A percentile compares a stretch with the other conserved stretches of the same genome.
Conservation (phyloP, 2,329 filamentous ascomycete species). For the Colletotrichum sp. region DNA sequence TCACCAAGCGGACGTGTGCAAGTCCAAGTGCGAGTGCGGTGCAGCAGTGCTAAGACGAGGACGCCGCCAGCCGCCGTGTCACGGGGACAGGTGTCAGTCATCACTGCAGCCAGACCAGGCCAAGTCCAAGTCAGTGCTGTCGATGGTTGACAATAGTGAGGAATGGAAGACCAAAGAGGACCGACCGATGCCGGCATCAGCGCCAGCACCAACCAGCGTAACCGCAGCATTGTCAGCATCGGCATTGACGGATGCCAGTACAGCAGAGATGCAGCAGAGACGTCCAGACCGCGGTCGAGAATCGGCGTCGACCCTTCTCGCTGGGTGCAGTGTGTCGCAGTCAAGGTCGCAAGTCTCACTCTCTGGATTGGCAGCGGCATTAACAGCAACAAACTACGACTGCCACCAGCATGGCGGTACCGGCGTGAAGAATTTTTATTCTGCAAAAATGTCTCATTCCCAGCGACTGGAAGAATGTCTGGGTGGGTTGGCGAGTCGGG, state of each 20-base stretch:
- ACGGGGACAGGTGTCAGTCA: neutral
- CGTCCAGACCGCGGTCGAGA: neutral
- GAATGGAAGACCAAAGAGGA: neutral
- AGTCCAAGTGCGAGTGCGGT: neutral
- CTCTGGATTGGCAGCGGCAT: neutral
- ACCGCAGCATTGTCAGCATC: neutral
- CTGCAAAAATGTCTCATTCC: slow-evolving; percentile 11
- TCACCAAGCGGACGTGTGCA: neutral
- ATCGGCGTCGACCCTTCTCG: neutral
- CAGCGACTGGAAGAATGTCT: neutral
- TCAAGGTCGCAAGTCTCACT: neutral
- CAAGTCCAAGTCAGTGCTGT: slow-evolving; percentile 1
- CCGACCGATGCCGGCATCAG: slow-evolving; percentile 7
- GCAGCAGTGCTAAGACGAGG: neutral
- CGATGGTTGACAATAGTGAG: neutral
- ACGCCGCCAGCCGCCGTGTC: neutral
- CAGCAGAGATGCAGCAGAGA: neutral
- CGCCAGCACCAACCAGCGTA: neutral
- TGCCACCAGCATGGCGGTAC: neutral
- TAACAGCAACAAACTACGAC: neutral
- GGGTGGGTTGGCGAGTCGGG: neutral
- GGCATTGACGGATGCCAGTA: neutral
- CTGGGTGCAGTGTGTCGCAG: neutral
- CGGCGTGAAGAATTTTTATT: slow-evolving; percentile 4
- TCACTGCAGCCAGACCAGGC: neutral